Evolutionary conservation across 805 yeast species (phyloP), one percentile per base, ranked within the genome.

Genomic region (Komagataella mondaviorum): DNA sequence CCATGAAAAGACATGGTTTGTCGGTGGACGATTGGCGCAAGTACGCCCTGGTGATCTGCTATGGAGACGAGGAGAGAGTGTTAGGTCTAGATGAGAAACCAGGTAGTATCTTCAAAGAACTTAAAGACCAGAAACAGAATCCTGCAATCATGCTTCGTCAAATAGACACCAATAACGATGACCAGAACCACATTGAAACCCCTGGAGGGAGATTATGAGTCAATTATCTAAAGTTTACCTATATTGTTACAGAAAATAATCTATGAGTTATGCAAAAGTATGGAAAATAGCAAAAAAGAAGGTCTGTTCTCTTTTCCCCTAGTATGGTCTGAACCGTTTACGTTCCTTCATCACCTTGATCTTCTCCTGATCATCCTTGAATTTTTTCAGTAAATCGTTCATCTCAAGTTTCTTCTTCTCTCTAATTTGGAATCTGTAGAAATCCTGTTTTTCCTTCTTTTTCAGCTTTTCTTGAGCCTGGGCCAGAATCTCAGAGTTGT

Each of bases 351-450:
- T 81, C 54, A 75, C 67, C 57, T 77, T 78, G 51, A 93, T 86
- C 65, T 82, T 82, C 59, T 83, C 91, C 70, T 93, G 97, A 67
- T 93, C 99, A 55, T 81, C 81, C 65, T 87, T 88, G 70, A 90
- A 93, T 63, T 89, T 88, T 52, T 67, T 72, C 62, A 93, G 72
- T 62, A 93, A 71, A 51, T 87, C 89, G 63, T 88, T 87, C 87
- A 93, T 88, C 66, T 91, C 96, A 55, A 76, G 79, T 72, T 93
- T 93, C 76, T 90, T 91, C 61, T 80, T 78, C 65, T 93, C 96
- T 67, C 99, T 82, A 58, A 93, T 78, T 71, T 93, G 99, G 79
- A 90, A 93, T 60, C 96, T 76, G 72, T 93, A 93, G 72, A 93
- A 93, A 68, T 95, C 98, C 57, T 77, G 75, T 71, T 90, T 88